These are phyloP conservation scores for Emergomyces pasteurianus DNA, from an alignment of 2,329 filamentous ascomycete genomes.

Conservation along the genomic window DNA sequence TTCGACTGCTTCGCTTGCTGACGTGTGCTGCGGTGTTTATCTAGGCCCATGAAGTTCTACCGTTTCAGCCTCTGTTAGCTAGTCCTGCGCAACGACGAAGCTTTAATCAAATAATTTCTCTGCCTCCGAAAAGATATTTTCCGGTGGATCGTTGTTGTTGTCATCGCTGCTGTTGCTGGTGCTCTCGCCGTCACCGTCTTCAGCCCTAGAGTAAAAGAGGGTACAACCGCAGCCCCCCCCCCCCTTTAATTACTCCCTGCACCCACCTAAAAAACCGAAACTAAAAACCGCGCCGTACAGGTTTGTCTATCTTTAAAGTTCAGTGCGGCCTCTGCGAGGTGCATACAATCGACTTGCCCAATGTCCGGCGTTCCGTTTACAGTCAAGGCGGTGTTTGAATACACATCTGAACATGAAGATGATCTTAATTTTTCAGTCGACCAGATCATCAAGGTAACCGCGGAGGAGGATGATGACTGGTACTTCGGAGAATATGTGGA, in stretches of 20 bases:
- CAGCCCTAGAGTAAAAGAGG: not conserved
- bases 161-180: not conserved
- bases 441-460: slow-evolving; percentile 88
- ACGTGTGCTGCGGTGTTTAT: not conserved
- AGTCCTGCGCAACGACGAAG: not conserved
- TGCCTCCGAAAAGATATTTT: not conserved
- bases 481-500: slow-evolving; percentile 81
- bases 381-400: slow-evolving; percentile 94
- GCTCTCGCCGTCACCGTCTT: not conserved
- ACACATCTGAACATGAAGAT: slow-evolving; percentile 84
- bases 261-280: not conserved
- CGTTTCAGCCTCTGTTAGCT: not conserved
- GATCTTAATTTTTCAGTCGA: slow-evolving; percentile 77
- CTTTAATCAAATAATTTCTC: not conserved
- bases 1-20: not conserved
- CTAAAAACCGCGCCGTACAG: slow-evolving; percentile 1
- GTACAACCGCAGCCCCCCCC: not conserved
- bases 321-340: slow-evolving; percentile 14
- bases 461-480: slow-evolving; percentile 89
- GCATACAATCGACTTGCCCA: slow-evolving; percentile 27
- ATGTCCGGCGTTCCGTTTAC: slow-evolving; percentile 70
- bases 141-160: not conserved
- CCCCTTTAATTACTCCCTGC: not conserved
- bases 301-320: not conserved
- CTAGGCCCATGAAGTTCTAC: not conserved